Percentiles rank a stretch among this genome's conserved stretches.
Conservation (phyloP, 306 rosid genomes). For the Acacia confusa region DNA sequence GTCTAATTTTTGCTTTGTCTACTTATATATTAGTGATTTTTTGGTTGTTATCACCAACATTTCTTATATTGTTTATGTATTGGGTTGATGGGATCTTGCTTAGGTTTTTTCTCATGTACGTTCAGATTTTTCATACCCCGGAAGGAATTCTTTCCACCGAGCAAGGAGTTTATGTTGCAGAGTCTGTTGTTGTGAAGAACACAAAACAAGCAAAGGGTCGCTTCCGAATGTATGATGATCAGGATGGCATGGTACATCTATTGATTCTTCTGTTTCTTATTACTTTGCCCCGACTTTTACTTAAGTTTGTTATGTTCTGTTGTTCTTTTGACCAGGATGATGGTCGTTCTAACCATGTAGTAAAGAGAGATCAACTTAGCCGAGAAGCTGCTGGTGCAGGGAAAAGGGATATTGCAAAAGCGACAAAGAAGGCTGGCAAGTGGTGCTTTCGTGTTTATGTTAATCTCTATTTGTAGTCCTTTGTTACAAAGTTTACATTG, state of each 20-base stretch:
- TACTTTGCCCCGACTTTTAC: not conserved
- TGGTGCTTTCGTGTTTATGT: conserved; percentile 30
- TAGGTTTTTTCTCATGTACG: conserved; percentile 6
- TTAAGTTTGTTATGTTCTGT: conserved; percentile 5
- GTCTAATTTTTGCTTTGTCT: not conserved
- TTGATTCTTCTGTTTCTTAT: conserved; percentile 7
- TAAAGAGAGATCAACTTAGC: conserved; percentile 63
- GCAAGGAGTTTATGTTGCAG: conserved; percentile 94
- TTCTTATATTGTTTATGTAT: conserved; percentile 11
- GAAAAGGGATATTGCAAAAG: conserved; percentile 72
- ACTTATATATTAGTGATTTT: not conserved
- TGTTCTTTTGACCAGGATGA: conserved; percentile 49
- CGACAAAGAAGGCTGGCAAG: conserved; percentile 82
- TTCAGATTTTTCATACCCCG: conserved; percentile 87
- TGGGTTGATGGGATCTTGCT: not conserved
- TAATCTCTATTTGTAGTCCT: conserved; percentile 17
- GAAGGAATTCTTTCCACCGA: conserved; percentile 89
- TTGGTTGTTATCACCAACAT: not conserved
- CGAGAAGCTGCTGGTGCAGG: conserved; percentile 62
- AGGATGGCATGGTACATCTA: conserved; percentile 52
- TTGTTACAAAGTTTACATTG: not conserved
- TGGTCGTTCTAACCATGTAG: conserved; percentile 60
- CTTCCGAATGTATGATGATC: conserved; percentile 69
- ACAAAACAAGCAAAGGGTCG: conserved; percentile 87
- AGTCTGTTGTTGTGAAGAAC: conserved; percentile 69